Evolutionary conservation across 805 yeast genomes (phyloP), one percentile per base, ranked within the genome.

Genomic region (Lipomyces yamadae): DNA sequence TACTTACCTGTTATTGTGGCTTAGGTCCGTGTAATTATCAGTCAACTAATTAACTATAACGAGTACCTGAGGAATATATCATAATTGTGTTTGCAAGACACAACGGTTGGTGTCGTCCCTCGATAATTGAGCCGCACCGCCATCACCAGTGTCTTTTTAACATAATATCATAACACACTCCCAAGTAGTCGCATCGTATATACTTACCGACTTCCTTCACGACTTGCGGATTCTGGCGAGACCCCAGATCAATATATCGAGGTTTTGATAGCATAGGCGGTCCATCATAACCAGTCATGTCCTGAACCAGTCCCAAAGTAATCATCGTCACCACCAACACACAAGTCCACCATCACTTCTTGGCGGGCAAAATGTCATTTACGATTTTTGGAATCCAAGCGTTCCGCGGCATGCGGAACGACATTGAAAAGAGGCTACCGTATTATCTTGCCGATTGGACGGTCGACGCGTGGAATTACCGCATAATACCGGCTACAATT

Each of bases 401-500:
- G 8, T 72, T 71, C 45, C 65, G 69, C 30, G 92, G 92, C 5
- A 82, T 88, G 37, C 77, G 77, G 63, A 78, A 79, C 39, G 93
- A 88, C 70, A 71, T 88, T 35, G 75, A 75, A 48, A 76, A 76
- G 13, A 76, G 92, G 55, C 56, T 84, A 5, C 97, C 97, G 0
- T 85, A 82, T 73, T 94, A 94, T 74, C 62, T 72, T 59, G 85
- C 92, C 0, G 98, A 94, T 76, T 88, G 94, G 86, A 83, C 69
- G 4, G 30, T 74, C 15, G 98, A 94, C 79, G 94, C 94, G 0
- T 81, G 84, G 78, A 88, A 91, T 75, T 95, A 95, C 76, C 78
- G 99, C 73, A 96, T 93, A 13, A 81, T 94, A 1, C 99, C 99
- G 0, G 82, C 97, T 0, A 87, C 92, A 0, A 79, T 90, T 1